phyloP scores from a whole-genome alignment of 1,284 basidiomycete species.

The Cryptococcus sp. region DNA sequence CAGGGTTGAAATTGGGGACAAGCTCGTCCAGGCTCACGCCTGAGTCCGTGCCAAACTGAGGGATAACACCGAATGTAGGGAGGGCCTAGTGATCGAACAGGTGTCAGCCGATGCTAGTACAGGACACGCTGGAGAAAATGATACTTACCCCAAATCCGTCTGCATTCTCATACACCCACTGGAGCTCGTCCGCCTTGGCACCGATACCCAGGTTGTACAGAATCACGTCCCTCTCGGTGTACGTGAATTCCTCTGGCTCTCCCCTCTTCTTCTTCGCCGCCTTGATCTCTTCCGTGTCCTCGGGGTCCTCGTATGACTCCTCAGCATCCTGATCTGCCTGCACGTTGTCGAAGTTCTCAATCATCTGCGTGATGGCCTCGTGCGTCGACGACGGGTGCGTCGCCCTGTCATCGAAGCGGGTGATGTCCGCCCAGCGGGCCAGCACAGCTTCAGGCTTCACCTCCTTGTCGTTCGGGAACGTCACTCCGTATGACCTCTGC shows the following conservation, averaged over 20 bases:
- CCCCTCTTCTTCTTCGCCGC: constrained; percentile 68
- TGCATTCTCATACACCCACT: constrained; percentile 87
- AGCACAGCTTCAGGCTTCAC: constrained; percentile 75
- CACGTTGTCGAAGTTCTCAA: constrained; percentile 76
- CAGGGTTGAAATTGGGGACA: constrained; percentile 85
- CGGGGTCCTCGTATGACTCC: constrained; percentile 64
- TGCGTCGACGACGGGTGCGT: constrained; percentile 69
- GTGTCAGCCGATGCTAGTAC: not conserved
- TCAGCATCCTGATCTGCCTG: constrained; percentile 41
- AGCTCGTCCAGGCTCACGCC: constrained; percentile 73
- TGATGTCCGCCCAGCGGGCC: constrained; percentile 75
- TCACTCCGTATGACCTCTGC: constrained; percentile 79
- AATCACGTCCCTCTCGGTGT: constrained; percentile 86
- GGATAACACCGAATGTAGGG: constrained; percentile 93
- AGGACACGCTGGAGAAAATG: too few species aligned
- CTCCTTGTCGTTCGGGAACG: constrained; percentile 72
- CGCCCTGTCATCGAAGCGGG: constrained; percentile 74
- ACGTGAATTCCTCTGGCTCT: constrained; percentile 64
- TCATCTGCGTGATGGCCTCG: constrained; percentile 73
- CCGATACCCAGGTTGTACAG: constrained; percentile 95
- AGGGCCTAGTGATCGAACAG: constrained; percentile 55
- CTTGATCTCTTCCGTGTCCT: constrained; percentile 79
- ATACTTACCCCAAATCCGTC: constrained; percentile 63
- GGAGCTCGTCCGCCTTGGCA: constrained; percentile 87
- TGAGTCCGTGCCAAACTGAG: constrained; percentile 71